Conservation (phyloP, 2,329 filamentous ascomycete genomes). For the Geosmithia putterillii region DNA sequence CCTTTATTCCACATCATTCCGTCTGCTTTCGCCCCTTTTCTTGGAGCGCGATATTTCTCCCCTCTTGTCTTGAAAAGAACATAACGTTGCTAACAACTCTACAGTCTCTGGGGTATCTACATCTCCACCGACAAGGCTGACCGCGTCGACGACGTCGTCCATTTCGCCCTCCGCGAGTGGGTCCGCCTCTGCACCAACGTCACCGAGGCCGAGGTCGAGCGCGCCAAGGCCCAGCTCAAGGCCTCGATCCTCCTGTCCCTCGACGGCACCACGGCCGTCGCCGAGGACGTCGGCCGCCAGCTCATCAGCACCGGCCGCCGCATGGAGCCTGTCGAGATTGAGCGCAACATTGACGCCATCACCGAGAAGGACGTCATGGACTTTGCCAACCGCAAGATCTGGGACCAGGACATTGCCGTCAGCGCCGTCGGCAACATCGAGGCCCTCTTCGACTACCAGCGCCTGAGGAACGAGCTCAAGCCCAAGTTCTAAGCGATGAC, state of each 20-base stretch:
- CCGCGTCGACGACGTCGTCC: constrained; percentile 84
- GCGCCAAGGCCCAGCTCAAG: constrained; percentile 98
- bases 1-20: neutral
- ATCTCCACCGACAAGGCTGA: constrained; percentile 84
- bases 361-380: constrained; percentile 95
- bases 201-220: constrained; percentile 82
- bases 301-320: constrained; percentile 94
- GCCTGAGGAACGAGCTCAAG: constrained; percentile 76
- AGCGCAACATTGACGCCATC: constrained; percentile 78
- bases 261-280: constrained; percentile 92
- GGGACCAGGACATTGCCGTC: constrained; percentile 94
- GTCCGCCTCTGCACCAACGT: constrained; percentile 86
- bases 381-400: constrained; percentile 88
- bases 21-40: neutral
- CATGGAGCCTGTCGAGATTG: constrained; percentile 85
- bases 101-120: constrained; percentile 98
- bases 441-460: constrained; percentile 67
- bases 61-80: neutral
- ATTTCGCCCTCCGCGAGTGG: constrained; percentile 98
- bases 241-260: constrained; percentile 94
- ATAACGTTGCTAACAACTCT: constrained; percentile 10
- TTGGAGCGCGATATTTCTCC: neutral
- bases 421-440: constrained; percentile 90
- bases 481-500: constrained; percentile 48
- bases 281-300: constrained; percentile 97